Base-by-base conservation (phyloP, 2,329 filamentous ascomycete genomes). In the Claviceps arundinis region DNA sequence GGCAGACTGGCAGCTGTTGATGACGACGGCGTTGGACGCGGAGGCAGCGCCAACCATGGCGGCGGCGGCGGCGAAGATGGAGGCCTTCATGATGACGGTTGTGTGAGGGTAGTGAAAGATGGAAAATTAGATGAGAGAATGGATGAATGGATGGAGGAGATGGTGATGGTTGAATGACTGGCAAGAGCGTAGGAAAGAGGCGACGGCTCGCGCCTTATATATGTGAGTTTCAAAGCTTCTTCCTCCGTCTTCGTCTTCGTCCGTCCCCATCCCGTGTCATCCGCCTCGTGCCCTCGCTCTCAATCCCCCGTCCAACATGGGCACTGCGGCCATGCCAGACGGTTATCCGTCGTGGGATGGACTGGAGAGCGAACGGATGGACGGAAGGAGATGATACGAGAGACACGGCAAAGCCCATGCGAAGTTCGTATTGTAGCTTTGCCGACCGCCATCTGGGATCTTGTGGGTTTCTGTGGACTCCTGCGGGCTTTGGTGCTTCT, bases 21-120 rank as follows among this genome's bases (percentile, higher is more conserved):
- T 61, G 54, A 70, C 67, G 48, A 63, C 53, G 49, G 68, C 68
- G 50, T 64, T 57, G 51, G 68, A 61, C 55, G 67, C 67, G 42
- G 64, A 62, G 54, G 57, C 61, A 47, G 62, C 56, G 56, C 61
- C 64, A 47, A 67, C 48, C 53, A 69, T 46, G 44, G 26, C 57
- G 58, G 67, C 62, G 52, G 64, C 63, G 55, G 60, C 26, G 9
- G 61, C 54, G 48, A 60, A 46, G 19, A 62, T 38, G 51, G 51
- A 56, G 53, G 60, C 52, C 62, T 66, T 64, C 64, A 66, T 66
- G 37, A 22, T 64, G 30, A 30, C 30, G 30, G 30, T 30, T 30
- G 58, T 51, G 14, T n/a, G 17, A 8, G 30, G 19, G 34, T 26
- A 16, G 19, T 51, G 3, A 34, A n/a, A 26, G 22, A 22, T 24